Evolutionary conservation across 2,329 filamentous ascomycete genomes (phyloP).

Genomic region (Hymenoscyphus fructigenus): DNA sequence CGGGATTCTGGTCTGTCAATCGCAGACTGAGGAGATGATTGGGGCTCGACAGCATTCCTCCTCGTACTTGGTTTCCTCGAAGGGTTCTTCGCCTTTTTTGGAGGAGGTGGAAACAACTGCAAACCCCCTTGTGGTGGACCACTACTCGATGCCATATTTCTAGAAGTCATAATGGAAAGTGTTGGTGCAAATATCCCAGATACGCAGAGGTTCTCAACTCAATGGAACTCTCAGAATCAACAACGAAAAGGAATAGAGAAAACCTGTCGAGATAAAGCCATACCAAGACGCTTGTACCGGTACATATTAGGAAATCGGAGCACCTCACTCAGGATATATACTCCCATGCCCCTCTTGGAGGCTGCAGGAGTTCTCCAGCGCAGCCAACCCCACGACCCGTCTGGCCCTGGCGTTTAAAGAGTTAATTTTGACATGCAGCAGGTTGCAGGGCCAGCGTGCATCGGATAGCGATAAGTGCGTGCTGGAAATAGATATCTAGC

Average conservation of each 20-base stretch:
- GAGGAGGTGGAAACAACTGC: constrained; percentile 36
- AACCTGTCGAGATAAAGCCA: constrained; percentile 8
- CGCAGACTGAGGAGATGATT: constrained; percentile 26
- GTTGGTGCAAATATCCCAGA: constrained; percentile 12
- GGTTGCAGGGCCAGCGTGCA: constrained; percentile 6
- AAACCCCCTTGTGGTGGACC: constrained; percentile 30
- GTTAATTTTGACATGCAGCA: constrained; percentile 20
- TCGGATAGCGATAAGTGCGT: constrained; percentile 23
- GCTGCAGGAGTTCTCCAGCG: constrained; percentile 6
- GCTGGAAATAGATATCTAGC: constrained; percentile 25
- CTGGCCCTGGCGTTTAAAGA: constrained; percentile 21
- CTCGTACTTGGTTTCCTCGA: constrained; percentile 32
- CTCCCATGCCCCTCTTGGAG: constrained; percentile 5
- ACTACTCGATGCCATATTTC: constrained; percentile 6
- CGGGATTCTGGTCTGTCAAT: constrained; percentile 26
- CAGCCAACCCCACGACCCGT: constrained; percentile 8
- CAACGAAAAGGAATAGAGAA: constrained; percentile 8
- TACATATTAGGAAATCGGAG: constrained; percentile 9
- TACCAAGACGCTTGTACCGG: constrained; percentile 12
- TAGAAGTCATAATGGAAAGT: not conserved
- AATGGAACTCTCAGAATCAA: constrained; percentile 7
- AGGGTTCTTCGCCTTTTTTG: constrained; percentile 31
- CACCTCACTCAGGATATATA: constrained; percentile 14
- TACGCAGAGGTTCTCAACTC: constrained; percentile 8
- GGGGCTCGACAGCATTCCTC: constrained; percentile 26